These are phyloP conservation scores for Fusarium nygamai DNA, from an alignment of 2,329 filamentous ascomycete genomes.

Conservation along the genomic window DNA sequence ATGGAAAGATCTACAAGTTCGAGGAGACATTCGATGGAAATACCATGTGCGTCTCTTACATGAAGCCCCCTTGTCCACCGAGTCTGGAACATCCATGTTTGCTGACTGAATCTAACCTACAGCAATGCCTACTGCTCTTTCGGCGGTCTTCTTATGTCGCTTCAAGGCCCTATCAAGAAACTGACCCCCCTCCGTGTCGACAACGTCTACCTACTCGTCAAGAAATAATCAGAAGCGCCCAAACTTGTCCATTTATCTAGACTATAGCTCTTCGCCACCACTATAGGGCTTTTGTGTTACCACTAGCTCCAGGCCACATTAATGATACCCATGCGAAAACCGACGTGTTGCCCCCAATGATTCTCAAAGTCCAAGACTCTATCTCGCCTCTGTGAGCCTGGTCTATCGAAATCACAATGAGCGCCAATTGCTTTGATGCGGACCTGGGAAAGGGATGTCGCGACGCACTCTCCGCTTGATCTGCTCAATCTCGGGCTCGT, in stretches of 20 bases:
- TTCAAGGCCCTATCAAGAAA: conserved; percentile 96
- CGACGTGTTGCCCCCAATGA: conserved; percentile 17
- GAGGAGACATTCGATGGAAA: conserved; percentile 82
- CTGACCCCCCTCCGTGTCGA: conserved; percentile 91
- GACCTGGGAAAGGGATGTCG: conserved; percentile 80
- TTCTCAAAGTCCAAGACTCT: conserved; percentile 9
- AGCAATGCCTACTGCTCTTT: conserved; percentile 97
- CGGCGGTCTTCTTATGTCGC: conserved; percentile 87
- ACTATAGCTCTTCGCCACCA: conserved; percentile 12
- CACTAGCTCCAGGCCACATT: conserved; percentile 33
- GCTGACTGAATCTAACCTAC: conserved; percentile 27
- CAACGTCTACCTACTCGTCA: conserved; percentile 90
- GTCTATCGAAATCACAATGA: conserved; percentile 12
- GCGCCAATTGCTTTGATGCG: conserved; percentile 57
- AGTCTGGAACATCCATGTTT: neutral
- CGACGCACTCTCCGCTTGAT: conserved; percentile 82
- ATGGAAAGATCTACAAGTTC: conserved; percentile 89
- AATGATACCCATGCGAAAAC: conserved; percentile 42
- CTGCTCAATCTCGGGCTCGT: conserved; percentile 81
- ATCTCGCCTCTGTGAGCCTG: neutral
- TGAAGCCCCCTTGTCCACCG: neutral
- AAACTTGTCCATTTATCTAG: conserved; percentile 18
- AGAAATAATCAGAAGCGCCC: conserved; percentile 70
- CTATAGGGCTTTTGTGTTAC: conserved; percentile 16
- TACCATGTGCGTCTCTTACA: conserved; percentile 70